Base-by-base conservation (phyloP, 352 stramenopile genomes). In the Globisporangium cederbergense region DNA sequence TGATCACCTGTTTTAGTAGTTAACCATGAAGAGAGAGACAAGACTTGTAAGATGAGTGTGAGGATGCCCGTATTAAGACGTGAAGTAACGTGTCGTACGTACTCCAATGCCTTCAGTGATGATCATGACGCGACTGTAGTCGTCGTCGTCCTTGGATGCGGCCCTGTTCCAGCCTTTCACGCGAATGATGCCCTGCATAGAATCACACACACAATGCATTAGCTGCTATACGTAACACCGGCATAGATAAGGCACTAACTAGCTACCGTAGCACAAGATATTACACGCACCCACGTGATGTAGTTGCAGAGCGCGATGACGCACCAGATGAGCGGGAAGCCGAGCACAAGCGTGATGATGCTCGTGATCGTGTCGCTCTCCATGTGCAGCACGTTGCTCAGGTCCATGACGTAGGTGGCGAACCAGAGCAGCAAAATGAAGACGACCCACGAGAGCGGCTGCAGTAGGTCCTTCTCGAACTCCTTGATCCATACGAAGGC, bases 61-160 rank as follows among this genome's bases (percentile, higher is more conserved):
- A 8, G 1, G 14, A 20, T 4, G 14, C 42, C 14, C 42, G 20
- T 20, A 47, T 47, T 14, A 47, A n/a, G 49, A 6, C 4, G 49
- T 20, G 10, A 16, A 9, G 8, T 42, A 20, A 13, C 14, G n/a
- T 14, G 25, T 6, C 2, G 22, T 16, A 60, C 65, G 32, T 73
- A 88, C 86, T 18, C 77, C 79, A 67, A 95, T 93, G 55, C 84
- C 81, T 61, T 95, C 86, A 0, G 84, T 92, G 64, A 95, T 83
- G 72, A 95, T 93, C 86, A 95, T 90, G 13, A 92, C 79, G 54
- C 86, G 73, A 71, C 83, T 91, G 62, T 92, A 91, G 70, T 93
- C 84, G 70, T 95, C 84, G 51, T 95, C 82, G 43, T 90, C 80
- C 62, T 86, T 87, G 30, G 75, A 80, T 16, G 82, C 76, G 9